Evolutionary conservation across 768 basidiomycete species (phyloP).

Genomic region (Crassisporium funariophilum): DNA sequence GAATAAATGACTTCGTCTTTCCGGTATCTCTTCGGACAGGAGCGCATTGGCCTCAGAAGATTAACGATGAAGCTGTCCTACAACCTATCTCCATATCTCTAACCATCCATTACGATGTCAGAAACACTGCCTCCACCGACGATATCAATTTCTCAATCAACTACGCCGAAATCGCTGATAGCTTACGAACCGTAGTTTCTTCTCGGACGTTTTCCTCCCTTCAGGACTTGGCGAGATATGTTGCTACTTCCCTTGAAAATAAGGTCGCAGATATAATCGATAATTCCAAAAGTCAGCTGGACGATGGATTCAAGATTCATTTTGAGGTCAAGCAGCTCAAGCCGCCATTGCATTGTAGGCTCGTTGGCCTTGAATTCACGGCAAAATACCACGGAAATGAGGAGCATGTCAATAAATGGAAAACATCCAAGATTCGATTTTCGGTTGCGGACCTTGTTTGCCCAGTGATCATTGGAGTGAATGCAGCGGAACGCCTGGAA

Average conservation of each 20-base stretch:
- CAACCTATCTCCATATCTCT: conserved; percentile 61
- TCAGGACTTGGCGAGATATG: conserved; percentile 44
- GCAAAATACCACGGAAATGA: conserved; percentile 20
- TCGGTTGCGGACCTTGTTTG: conserved; percentile 46
- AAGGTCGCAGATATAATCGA: no score
- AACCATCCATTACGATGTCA: conserved; percentile 51
- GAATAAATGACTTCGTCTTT: conserved; percentile 51
- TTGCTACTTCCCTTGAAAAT: conserved; percentile 43
- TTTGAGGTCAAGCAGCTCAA: conserved; percentile 51
- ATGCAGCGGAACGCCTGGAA: conserved; percentile 63
- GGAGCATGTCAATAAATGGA: no score
- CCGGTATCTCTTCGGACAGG: conserved; percentile 41
- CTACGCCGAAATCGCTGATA: conserved; percentile 52
- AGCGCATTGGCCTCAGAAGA: conserved; percentile 45
- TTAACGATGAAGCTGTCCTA: conserved; percentile 30
- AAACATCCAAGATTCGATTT: conserved; percentile 19
- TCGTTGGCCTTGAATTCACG: conserved; percentile 41
- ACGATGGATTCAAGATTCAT: conserved; percentile 32
- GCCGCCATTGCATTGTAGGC: conserved; percentile 53
- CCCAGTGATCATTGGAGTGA: conserved; percentile 65
- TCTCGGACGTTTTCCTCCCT: conserved; percentile 41
- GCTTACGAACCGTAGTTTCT: conserved; percentile 29
- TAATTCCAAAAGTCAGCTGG: no score
- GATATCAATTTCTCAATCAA: conserved; percentile 62
- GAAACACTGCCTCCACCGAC: conserved; percentile 50